Conservation (phyloP, 208 protist genomes). For the Zelonia costaricensis region DNA sequence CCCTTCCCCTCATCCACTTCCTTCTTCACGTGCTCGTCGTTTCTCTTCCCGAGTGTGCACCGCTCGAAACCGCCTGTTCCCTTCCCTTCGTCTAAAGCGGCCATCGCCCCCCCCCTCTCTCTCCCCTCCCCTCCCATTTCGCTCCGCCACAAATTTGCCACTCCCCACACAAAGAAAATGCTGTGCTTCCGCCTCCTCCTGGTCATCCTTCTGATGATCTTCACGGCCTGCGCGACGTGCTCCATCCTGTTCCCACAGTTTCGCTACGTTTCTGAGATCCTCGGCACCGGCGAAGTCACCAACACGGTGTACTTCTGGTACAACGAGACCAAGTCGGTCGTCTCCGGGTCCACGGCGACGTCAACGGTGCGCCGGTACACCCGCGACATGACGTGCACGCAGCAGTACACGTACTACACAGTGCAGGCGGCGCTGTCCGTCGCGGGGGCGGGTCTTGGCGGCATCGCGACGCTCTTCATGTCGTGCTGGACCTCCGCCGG, state of each 20-base stretch:
- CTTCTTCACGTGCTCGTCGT: not conserved
- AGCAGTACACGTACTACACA: no score
- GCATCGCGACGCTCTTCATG: no score
- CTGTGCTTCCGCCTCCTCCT: constrained; percentile 12
- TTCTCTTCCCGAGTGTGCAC: not conserved
- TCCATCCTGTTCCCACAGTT: constrained; percentile 23
- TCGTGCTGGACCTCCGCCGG: no score
- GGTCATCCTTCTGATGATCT: constrained; percentile 17
- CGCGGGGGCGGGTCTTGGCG: no score
- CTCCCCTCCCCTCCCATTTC: not conserved
- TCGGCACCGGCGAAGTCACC: not conserved
- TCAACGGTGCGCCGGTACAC: no score
- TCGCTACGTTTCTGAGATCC: not conserved
- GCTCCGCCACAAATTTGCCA: not conserved
- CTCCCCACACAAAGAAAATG: constrained; percentile 9
- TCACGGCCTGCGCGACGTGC: constrained; percentile 16
- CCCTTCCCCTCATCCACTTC: no score
- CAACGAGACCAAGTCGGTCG: not conserved
- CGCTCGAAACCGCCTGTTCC: not conserved
- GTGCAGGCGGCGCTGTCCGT: no score
- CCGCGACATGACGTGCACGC: no score
- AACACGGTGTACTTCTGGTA: constrained; percentile 20
- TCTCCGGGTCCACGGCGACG: constrained; percentile 4
- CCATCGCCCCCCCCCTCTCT: no score
- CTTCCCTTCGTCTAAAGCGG: no score